Percentiles rank a stretch among this genome's conserved stretches.
Conservation (phyloP, 169 alveolate genomes). For the Eimeria nieschulzi region DNA sequence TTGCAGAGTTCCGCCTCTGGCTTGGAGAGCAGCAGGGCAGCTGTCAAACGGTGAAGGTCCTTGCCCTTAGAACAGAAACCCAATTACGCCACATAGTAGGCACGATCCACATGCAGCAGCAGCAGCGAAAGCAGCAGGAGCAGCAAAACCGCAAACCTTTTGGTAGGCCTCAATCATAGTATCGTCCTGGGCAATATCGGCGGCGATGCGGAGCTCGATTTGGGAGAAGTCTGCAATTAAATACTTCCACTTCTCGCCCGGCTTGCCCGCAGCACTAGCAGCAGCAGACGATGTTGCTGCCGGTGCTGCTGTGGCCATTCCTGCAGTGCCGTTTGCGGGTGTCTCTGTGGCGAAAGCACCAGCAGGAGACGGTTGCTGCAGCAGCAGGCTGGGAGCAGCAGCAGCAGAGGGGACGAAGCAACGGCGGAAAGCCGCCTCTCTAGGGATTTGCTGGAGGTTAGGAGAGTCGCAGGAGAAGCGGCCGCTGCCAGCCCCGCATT, state of each 20-base stretch:
- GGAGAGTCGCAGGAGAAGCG: slow-evolving; percentile 91
- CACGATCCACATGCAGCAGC: not conserved
- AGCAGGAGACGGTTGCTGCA: slow-evolving; percentile 12
- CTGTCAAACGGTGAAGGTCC: slow-evolving; percentile 75
- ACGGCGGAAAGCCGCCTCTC: slow-evolving; percentile 85
- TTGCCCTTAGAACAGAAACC: slow-evolving; percentile 26
- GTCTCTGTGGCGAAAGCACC: not conserved
- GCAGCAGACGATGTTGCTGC: not conserved
- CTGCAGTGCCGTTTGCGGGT: not conserved
- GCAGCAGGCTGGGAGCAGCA: not conserved
- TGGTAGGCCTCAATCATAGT: slow-evolving; percentile 87
- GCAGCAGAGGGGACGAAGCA: slow-evolving; percentile 84
- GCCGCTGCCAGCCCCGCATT: slow-evolving; percentile 89
- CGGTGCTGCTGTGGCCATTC: not conserved
- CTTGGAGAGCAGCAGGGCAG: slow-evolving; percentile 63
- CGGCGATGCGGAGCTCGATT: slow-evolving; percentile 89
- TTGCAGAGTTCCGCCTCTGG: slow-evolving; percentile 78
- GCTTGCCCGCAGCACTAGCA: not conserved
- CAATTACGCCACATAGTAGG: not conserved
- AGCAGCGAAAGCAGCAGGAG: not conserved
- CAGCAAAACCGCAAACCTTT: slow-evolving; percentile 65
- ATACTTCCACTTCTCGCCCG: slow-evolving; percentile 76
- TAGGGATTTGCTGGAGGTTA: slow-evolving; percentile 90
- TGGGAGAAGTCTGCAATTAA: slow-evolving; percentile 90
- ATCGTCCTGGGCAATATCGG: slow-evolving; percentile 88